Base-by-base conservation (phyloP, 106 monocot species). In the Dioscorea zingiberensis region DNA sequence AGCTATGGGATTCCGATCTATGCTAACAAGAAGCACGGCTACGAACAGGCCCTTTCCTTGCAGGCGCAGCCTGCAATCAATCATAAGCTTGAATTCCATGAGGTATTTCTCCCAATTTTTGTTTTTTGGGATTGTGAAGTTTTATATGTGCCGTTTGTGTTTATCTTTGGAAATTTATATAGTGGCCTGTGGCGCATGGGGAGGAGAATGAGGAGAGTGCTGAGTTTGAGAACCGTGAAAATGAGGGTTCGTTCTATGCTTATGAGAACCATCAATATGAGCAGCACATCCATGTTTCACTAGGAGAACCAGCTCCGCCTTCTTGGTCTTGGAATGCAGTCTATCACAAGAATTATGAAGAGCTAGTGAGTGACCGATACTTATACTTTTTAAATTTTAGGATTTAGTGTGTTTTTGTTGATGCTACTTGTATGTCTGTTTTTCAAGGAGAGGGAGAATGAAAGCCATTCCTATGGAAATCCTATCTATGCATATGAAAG, bases 1-100 rank as follows among this genome's bases (percentile, higher is more conserved):
- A 73, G 71, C 58, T 76, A 69, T 22, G 85, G 77, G 26, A 69
- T 84, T 28, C 83, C 87, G 7, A 65, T 87, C n/a, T 87, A 87
- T 57, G 87, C 83, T 54, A 72, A 75, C 64, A 87, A 72, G 71
- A 69, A 10, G 24, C 68, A 22, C n/a, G 65, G 55, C 1, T 9
- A 44, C 7, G 74, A 66, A 25, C 17, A 23, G 47, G n/a, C 87
- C 18, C 38, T 87, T 7, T 27, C 27, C 7, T 28, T 77, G 4
- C 66, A 77, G 63, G 55, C 80, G 25, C 71, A 83, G 74, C 87
- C 80, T 8, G 74, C 71, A 18, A 55, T 59, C 60, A 67, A 59
- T 25, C 56, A 68, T 9, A 74, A 47, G 27, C 19, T 83, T 25
- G 59, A 76, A 61, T 75, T 38, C 45, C 59, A 64, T 25, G 26